Base-by-base conservation (phyloP, 2,329 filamentous ascomycete genomes). In the Ophiostoma fasciatum region DNA sequence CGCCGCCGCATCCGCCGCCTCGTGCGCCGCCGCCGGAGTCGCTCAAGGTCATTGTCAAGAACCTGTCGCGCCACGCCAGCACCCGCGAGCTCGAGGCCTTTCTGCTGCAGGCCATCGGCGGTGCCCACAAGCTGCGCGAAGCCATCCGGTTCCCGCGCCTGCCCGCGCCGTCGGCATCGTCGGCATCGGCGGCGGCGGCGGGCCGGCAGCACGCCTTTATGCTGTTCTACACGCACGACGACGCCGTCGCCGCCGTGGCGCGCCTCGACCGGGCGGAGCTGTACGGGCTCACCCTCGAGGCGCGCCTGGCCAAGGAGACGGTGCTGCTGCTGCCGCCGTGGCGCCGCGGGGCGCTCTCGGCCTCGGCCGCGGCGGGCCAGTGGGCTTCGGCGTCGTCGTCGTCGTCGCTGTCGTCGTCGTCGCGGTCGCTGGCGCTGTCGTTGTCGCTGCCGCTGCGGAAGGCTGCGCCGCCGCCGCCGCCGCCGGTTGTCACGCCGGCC, bases 41-140 rank as follows among this genome's bases (percentile, higher is more conserved):
- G 1, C 26, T 35, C 36, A 43, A 42, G 29, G 23, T 45, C 6
- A 14, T 43, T 4, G 43, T 45, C 28, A 38, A 36, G 31, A 39
- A 39, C 17, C 20, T 45, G 12, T 42, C 41, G 9, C 39, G 39
- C n/a, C 39, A 42, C 12, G 35, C 37, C 4, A 29, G 17, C 35
- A 22, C 8, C 20, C 21, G 22, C 7, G 35, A 41, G n/a, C 27
- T 43, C 13, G 33, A 41, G 14, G 5, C 18, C 1, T 40, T 21
- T 12, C 32, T 43, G 20, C 18, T 29, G 18, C 3, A 23, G 4
- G 33, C 28, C 2, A 26, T 28, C 3, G 43, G 41, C 7, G 41
- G 41, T 21, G 6, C 11, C 19, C 14, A 39, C 17, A 40, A 37
- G 12, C 39, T 45, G 11, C 34, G 32, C 8, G 41, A 40, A 13